Base-by-base conservation (phyloP, 306 rosid species). In the Clitoria ternatea region DNA sequence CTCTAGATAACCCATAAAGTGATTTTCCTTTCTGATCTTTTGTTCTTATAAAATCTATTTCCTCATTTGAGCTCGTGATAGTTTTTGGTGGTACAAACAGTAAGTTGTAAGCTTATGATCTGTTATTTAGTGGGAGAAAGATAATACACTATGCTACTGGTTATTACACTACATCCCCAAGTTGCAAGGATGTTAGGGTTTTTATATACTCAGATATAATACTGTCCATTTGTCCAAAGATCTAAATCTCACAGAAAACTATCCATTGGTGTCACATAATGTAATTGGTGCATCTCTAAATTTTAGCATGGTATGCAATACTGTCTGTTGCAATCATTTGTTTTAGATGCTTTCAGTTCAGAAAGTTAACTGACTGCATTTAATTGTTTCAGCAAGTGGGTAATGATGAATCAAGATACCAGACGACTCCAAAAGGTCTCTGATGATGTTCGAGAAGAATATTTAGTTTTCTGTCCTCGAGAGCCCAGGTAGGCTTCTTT, bases 351-450 rank as follows among this genome's bases (percentile, higher is more conserved):
- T 23, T 61, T 54, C 66, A 59, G 45, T 35, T 45, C n/a, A n/a
- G n/a, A n/a, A n/a, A 66, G 56, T 37, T 87, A 68, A 72, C 73
- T 42, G 44, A 71, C 29, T 62, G 27, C 29, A 43, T 62, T 68
- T 43, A 62, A 61, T 77, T 77, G 66, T 85, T 87, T 77, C 81
- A 94, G 99, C 81, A 94, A 94, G 83, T 94, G 99, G 99, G 76
- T 91, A 78, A 91, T 91, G 99, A 91, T 91, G 99, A 94, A 89
- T 66, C 77, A 87, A 77, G 91, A 94, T 79, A 91, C 96, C 9
- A 81, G 99, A 81, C 80, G 97, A 53, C 90, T 91, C 52, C 97
- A 91, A 79, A 94, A 91, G 76, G 88, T 91, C 13, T 79, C 77
- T 3, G 99, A 89, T 56, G 99, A 89, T 32, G 86, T 94, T 50